Conservation (phyloP, 176 grass and related monocot genomes). For the Bothriochloa decipiens region DNA sequence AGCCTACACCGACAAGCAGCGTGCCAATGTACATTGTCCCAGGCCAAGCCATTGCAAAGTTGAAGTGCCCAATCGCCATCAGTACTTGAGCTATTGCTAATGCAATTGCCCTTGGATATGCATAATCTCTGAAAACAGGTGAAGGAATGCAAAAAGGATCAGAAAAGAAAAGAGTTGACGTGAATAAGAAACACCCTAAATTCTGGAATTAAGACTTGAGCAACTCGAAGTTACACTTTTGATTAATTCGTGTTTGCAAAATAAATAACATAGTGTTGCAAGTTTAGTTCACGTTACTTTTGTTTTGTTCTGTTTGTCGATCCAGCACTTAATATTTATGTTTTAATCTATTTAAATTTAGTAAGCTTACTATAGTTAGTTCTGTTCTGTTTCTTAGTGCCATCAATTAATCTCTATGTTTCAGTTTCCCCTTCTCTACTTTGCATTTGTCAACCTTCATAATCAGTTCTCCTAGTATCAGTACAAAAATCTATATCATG, state of each 20-base stretch:
- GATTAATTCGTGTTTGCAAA: slow-evolving; percentile 27
- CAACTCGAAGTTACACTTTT: no score
- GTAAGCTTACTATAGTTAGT: not conserved
- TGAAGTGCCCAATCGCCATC: slow-evolving; percentile 82
- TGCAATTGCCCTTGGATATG: slow-evolving; percentile 79
- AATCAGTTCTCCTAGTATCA: not conserved
- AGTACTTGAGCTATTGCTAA: slow-evolving; percentile 74
- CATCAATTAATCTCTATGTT: not conserved
- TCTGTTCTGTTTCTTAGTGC: slow-evolving; percentile 8
- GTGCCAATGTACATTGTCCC: slow-evolving; percentile 63
- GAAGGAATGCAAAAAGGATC: not conserved
- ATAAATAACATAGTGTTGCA: slow-evolving; percentile 3
- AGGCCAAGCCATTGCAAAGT: slow-evolving; percentile 76
- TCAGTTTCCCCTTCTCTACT: slow-evolving; percentile 5
- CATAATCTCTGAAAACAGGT: slow-evolving; percentile 61
- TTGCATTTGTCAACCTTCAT: not conserved
- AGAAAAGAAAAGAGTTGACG: not conserved
- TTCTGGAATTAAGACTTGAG: not conserved
- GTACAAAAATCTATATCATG: not conserved
- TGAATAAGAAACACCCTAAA: not conserved
- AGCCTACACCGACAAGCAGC: slow-evolving; percentile 57
- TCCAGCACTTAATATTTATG: not conserved
- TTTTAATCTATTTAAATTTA: not conserved
- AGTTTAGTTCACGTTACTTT: not conserved
- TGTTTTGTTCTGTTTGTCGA: not conserved